These are phyloP conservation scores for Penicillium cinerascens DNA, from an alignment of 495 filamentous ascomycete species.

Conservation along the genomic window DNA sequence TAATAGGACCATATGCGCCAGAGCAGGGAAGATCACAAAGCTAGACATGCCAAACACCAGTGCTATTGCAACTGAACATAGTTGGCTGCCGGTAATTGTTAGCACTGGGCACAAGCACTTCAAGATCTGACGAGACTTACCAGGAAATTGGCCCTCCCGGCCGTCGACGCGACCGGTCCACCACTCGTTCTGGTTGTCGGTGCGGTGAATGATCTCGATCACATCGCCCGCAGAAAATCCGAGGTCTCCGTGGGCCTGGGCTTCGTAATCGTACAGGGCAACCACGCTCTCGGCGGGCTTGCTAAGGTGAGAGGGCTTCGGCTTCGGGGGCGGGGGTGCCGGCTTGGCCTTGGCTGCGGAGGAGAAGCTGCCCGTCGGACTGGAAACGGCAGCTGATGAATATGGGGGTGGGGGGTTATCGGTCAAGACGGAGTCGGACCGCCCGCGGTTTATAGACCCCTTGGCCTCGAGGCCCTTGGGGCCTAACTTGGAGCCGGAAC, in stretches of 20 bases:
- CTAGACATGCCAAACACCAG: neutral
- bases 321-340: slow-evolving; percentile 86
- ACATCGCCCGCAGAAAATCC: slow-evolving; percentile 87
- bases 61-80: slow-evolving; percentile 45
- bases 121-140: slow-evolving; percentile 51
- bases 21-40: slow-evolving; percentile 5
- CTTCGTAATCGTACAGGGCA: slow-evolving; percentile 92
- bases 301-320: slow-evolving; percentile 75
- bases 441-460: slow-evolving; percentile 23
- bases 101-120: neutral
- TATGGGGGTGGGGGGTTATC: slow-evolving; percentile 73
- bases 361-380: slow-evolving; percentile 49
- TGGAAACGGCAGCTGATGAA: slow-evolving; percentile 44
- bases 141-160: slow-evolving; percentile 88
- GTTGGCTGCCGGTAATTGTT: slow-evolving; percentile 31
- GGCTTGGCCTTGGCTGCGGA: slow-evolving; percentile 78
- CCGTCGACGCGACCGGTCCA: slow-evolving; percentile 81
- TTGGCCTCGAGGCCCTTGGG: slow-evolving; percentile 34
- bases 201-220: slow-evolving; percentile 81
- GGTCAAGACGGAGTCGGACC: slow-evolving; percentile 41
- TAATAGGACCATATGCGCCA: slow-evolving; percentile 23
- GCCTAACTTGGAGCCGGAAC: slow-evolving; percentile 48
- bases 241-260: slow-evolving; percentile 90
- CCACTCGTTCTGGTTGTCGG: slow-evolving; percentile 92
- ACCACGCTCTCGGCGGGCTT: slow-evolving; percentile 72